phyloP scores from a whole-genome alignment of 164 flowering plant genomes.

The Magnolia sinica region DNA sequence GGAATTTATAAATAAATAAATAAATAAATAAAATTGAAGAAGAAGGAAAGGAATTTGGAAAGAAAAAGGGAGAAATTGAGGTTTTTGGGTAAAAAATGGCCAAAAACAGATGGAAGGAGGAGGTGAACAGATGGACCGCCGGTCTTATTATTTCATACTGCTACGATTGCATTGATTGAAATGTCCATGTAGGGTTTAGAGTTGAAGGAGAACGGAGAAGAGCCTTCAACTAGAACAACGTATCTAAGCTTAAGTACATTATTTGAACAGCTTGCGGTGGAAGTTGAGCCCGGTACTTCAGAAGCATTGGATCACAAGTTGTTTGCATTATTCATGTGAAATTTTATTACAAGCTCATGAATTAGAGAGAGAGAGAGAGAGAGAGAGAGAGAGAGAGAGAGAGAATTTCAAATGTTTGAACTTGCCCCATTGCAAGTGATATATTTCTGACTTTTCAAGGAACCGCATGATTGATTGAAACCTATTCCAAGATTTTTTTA shows the following conservation, averaged over 20 bases:
- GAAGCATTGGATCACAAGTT: slow-evolving; percentile 37
- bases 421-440: neutral
- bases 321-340: neutral
- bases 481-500: slow-evolving; percentile 25
- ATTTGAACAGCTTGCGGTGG: slow-evolving; percentile 88
- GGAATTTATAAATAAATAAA: too few relatives aligned
- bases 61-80: too few relatives aligned
- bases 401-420: neutral
- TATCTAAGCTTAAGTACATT: slow-evolving; percentile 87
- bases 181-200: slow-evolving; percentile 60
- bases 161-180: neutral
- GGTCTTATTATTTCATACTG: too few relatives aligned
- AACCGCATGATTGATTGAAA: neutral
- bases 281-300: slow-evolving; percentile 71
- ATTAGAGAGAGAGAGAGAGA: too few relatives aligned
- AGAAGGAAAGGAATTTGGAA: too few relatives aligned
- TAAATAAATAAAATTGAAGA: too few relatives aligned
- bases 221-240: slow-evolving; percentile 86
- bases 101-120: too few relatives aligned
- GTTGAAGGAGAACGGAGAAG: slow-evolving; percentile 94
- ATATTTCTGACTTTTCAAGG: neutral
- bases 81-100: too few relatives aligned
- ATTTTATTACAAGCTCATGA: too few relatives aligned
- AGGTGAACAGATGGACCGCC: too few relatives aligned
- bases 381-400: too few relatives aligned